phyloP scores from a whole-genome alignment of 179 eudicot genomes.

The Sideroxylon spinosum region DNA sequence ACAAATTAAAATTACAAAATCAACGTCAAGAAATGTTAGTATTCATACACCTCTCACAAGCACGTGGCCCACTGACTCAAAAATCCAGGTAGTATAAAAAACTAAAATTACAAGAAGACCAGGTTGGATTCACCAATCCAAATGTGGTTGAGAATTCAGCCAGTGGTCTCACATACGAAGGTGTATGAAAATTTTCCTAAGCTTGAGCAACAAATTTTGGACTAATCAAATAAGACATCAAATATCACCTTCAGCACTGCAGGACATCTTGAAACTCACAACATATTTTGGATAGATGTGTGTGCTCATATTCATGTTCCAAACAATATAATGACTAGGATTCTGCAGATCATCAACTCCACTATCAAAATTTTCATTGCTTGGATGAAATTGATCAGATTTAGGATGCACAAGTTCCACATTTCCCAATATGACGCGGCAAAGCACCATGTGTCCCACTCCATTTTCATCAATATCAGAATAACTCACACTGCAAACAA shows the following conservation, averaged over 20 bases:
- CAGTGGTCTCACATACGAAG: neutral
- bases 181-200: neutral
- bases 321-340: constrained; percentile 68
- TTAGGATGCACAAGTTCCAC: constrained; percentile 78
- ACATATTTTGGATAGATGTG: constrained; percentile 79
- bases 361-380: constrained; percentile 70
- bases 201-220: neutral
- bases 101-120: neutral
- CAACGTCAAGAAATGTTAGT: neutral
- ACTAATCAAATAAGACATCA: neutral
- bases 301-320: constrained; percentile 83
- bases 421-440: constrained; percentile 94
- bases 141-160: neutral
- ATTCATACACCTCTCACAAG: neutral
- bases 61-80: neutral
- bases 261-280: constrained; percentile 77
- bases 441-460: constrained; percentile 62
- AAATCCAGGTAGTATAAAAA: neutral
- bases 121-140: neutral
- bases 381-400: constrained; percentile 85
- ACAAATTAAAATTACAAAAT: neutral
- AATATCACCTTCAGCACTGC: constrained; percentile 54
- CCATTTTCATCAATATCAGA: constrained; percentile 99
- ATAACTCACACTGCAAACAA: constrained; percentile 50
- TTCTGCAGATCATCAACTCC: constrained; percentile 82